Evolutionary conservation across 2,329 filamentous ascomycete genomes (phyloP), one percentile per base, ranked within the genome.

Genomic region (Ploettnerulaceae sp.): DNA sequence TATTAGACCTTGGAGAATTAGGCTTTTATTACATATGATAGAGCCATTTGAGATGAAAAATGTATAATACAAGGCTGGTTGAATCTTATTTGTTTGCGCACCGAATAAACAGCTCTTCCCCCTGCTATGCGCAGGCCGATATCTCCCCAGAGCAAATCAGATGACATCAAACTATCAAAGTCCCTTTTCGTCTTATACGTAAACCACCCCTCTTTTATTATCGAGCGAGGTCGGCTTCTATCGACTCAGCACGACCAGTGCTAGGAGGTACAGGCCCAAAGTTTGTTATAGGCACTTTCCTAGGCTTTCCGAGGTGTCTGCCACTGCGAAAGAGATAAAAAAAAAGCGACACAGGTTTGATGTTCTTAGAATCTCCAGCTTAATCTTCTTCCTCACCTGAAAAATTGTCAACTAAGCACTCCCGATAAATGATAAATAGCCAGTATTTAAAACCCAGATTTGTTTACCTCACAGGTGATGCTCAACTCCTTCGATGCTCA

Each of bases 51-150:
- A n/a, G n/a, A 36, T 15, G 5, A 17, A 36, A 36, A 22, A 36
- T 36, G 33, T 36, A 22, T 18, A 36, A 36, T 36, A 47, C 17
- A 42, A 42, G 45, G 37, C 45, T 47, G 32, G 37, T 32, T 31
- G 22, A 47, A 37, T 47, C 37, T 47, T 47, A 47, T 36, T 37
- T 47, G 37, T 47, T 47, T 47, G 37, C 45, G 37, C 31, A 15
- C 37, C 32, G 42, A 47, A 35, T 47, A 18, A 47, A 47, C 45
- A 42, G 37, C 29, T 42, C 45, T 47, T 47, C n/a, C n/a, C 24
- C 38, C 37, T 15, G 29, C 29, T 15, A 32, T 40, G 21, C 36
- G 36, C n/a, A 47, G 35, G 44, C 44, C 44, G 26, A 40, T 35
- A 47, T 47, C 36, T 41, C 44, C 29, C 44, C 11, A 39, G 34